Conservation (phyloP, 768 basidiomycete genomes). For the Tricholoma bakamatsutake region DNA sequence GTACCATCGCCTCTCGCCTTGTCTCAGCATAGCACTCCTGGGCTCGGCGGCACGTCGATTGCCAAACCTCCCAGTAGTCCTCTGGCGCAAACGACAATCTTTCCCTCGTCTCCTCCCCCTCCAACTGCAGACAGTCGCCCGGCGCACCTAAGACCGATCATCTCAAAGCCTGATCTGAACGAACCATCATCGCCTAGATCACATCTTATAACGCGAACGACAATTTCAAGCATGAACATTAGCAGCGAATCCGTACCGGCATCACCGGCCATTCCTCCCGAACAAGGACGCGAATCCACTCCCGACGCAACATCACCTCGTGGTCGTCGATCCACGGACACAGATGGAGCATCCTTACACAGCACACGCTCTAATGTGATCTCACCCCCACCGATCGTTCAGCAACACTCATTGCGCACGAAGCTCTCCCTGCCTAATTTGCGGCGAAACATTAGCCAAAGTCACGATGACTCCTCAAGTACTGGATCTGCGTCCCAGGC, state of each 20-base stretch:
- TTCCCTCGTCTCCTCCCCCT: constrained; percentile 17
- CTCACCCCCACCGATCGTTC: constrained; percentile 34
- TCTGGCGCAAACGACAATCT: constrained; percentile 18
- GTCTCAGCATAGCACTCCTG: not conserved
- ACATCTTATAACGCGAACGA: constrained; percentile 6
- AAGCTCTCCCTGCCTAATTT: constrained; percentile 70
- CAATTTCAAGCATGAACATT: not conserved
- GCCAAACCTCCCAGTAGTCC: constrained; percentile 33
- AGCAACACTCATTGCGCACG: constrained; percentile 42
- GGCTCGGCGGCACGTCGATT: not conserved
- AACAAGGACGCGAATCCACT: not conserved
- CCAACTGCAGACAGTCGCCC: constrained; percentile 6
- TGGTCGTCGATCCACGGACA: constrained; percentile 17
- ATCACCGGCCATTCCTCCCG: not conserved
- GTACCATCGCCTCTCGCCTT: constrained; percentile 8
- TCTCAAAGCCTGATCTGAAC: constrained; percentile 20
- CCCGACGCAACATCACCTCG: not conserved
- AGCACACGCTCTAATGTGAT: constrained; percentile 30
- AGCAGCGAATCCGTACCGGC: not conserved
- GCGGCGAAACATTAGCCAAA: constrained; percentile 37
- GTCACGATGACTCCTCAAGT: constrained; percentile 29
- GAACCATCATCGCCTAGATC: constrained; percentile 1
- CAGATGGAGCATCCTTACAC: constrained; percentile 22
- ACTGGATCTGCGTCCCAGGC: constrained; percentile 16
- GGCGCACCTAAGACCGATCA: constrained; percentile 19